phyloP scores from a whole-genome alignment of 495 filamentous ascomycete species.

The Aspergillus haitiensis region DNA sequence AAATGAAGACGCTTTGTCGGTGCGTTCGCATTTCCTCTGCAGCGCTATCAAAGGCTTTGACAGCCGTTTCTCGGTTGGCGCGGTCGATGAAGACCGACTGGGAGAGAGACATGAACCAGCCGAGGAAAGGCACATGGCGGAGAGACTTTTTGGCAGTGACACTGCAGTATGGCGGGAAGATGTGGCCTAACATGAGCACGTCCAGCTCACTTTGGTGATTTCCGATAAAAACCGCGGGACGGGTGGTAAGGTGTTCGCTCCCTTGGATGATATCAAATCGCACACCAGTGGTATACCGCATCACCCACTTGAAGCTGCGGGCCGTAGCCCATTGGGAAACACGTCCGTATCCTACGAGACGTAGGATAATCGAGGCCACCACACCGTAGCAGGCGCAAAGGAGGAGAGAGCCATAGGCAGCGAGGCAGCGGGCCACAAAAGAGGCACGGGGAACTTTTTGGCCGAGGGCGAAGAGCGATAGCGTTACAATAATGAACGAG shows the following conservation, averaged over 20 bases:
- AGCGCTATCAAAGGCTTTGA: slow-evolving; percentile 81
- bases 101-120: slow-evolving; percentile 93
- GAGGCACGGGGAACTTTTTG: slow-evolving; percentile 54
- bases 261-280: slow-evolving; percentile 72
- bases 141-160: slow-evolving; percentile 91
- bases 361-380: slow-evolving; percentile 67
- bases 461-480: slow-evolving; percentile 60
- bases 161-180: slow-evolving; percentile 89
- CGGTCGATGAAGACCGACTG: slow-evolving; percentile 95
- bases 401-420: slow-evolving; percentile 65
- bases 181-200: slow-evolving; percentile 79
- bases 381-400: slow-evolving; percentile 75
- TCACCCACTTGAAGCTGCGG: slow-evolving; percentile 76
- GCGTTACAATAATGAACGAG: slow-evolving; percentile 54
- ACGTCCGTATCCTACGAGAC: slow-evolving; percentile 66
- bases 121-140: slow-evolving; percentile 78
- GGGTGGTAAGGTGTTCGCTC: slow-evolving; percentile 60
- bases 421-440: slow-evolving; percentile 72
- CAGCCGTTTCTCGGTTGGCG: slow-evolving; percentile 73
- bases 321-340: slow-evolving; percentile 84
- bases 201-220: slow-evolving; percentile 97
- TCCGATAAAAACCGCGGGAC: slow-evolving; percentile 86
- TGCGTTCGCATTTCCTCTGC: slow-evolving; percentile 72
- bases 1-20: slow-evolving; percentile 89
- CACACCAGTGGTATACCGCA: slow-evolving; percentile 76